Evolutionary conservation across 495 filamentous ascomycete species (phyloP).

Genomic region (Penicillium coprophilum): DNA sequence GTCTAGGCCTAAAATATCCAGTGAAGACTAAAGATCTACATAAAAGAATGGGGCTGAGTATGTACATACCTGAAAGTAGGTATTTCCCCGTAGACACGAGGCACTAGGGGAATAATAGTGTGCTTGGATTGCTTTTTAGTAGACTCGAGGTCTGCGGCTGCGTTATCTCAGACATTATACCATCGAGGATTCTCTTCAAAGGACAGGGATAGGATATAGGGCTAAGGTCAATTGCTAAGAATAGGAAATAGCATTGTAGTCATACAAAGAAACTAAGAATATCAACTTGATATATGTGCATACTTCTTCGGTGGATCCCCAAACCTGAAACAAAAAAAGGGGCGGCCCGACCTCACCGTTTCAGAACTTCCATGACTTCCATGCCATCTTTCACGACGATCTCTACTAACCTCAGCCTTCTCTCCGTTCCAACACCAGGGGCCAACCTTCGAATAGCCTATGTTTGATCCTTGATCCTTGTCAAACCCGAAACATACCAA

Average conservation of each 20-base stretch:
- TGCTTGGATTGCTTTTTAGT: no score
- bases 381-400: slow-evolving; percentile 24
- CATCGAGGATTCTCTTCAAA: no score
- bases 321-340: slow-evolving; percentile 25
- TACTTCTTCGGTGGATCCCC: not conserved
- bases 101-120: no score
- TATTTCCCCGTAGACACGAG: not conserved
- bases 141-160: no score
- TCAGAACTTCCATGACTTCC: not conserved
- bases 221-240: no score
- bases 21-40: not conserved
- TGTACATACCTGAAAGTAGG: not conserved
- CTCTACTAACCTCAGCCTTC: slow-evolving; percentile 30
- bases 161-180: no score
- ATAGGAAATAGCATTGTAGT: no score
- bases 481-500: not conserved
- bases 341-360: slow-evolving; percentile 8
- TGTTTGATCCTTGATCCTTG: not conserved
- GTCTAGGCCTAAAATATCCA: not conserved
- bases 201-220: no score
- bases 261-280: not conserved
- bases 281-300: not conserved
- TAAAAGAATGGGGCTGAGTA: not conserved
- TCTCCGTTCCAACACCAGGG: slow-evolving; percentile 18
- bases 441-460: slow-evolving; percentile 5